phyloP scores from a whole-genome alignment of 257 asterid species.

The Rubia yunnanensis region DNA sequence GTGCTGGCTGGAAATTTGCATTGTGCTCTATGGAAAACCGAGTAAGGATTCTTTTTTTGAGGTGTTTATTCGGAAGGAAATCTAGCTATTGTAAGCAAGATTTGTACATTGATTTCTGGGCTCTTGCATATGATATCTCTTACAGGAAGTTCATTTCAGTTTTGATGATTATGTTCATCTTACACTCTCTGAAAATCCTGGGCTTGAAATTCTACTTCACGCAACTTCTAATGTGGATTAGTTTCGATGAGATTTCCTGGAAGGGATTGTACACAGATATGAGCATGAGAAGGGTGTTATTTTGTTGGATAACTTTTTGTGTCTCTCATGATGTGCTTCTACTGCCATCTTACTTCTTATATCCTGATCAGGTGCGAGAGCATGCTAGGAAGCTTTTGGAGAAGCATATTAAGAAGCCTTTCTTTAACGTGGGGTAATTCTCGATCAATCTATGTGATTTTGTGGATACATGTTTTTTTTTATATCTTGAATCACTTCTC shows the following conservation, averaged over 20 bases:
- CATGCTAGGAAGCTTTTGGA: slow-evolving; percentile 96
- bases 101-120: background rate
- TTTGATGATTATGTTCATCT: background rate
- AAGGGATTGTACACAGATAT: background rate
- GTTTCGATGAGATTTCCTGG: background rate
- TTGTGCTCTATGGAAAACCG: slow-evolving; percentile 94
- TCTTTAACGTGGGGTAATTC: slow-evolving; percentile 73
- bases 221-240: background rate
- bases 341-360: background rate
- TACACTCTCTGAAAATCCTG: background rate
- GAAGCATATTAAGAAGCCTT: slow-evolving; percentile 79
- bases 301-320: background rate
- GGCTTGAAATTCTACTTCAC: background rate
- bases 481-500: slow-evolving; percentile 14
- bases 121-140: background rate
- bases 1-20: slow-evolving; percentile 89
- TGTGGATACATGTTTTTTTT: background rate
- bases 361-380: slow-evolving; percentile 56
- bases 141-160: background rate
- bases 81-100: background rate
- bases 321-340: background rate
- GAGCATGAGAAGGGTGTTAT: background rate
- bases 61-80: background rate
- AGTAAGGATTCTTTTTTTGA: slow-evolving; percentile 28
- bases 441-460: background rate